Percentiles rank a stretch among this genome's conserved stretches.
Evolutionary conservation across 306 rosid species (phyloP).

Genomic region (Inga laurina): DNA sequence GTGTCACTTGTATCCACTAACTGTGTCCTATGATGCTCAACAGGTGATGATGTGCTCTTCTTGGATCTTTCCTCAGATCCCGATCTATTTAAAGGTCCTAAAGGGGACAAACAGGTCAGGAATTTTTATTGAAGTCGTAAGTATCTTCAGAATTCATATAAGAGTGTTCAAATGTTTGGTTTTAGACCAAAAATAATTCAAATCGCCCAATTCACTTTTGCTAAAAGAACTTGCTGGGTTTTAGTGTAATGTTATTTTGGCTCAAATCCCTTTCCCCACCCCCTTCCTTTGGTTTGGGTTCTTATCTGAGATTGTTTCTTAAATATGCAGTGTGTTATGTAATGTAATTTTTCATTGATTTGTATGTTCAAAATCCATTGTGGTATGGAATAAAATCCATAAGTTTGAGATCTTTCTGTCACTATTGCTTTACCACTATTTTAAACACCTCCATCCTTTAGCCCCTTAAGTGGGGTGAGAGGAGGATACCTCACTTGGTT

Average conservation of each 20-base stretch:
- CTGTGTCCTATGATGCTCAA: slow-evolving; percentile 27
- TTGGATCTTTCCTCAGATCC: slow-evolving; percentile 86
- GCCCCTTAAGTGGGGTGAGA: neutral
- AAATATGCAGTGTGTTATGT: neutral
- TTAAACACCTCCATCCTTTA: neutral
- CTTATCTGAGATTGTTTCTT: neutral
- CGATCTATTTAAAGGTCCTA: slow-evolving; percentile 74
- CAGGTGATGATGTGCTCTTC: slow-evolving; percentile 85
- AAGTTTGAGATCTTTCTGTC: neutral
- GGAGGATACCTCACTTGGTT: neutral
- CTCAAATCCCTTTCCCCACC: neutral
- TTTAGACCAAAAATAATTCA: neutral
- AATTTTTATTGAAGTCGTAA: slow-evolving; percentile 19
- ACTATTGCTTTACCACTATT: neutral
- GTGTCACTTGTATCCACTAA: slow-evolving; percentile 26
- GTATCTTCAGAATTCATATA: slow-evolving; percentile 12
- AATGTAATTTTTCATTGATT: neutral
- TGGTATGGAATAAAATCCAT: neutral
- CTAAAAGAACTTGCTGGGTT: neutral
- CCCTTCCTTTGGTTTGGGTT: neutral
- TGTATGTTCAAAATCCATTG: neutral
- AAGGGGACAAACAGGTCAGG: slow-evolving; percentile 84
- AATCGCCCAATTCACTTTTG: neutral
- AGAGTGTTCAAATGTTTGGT: neutral
- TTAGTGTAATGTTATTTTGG: neutral